Base-by-base conservation (phyloP, 805 yeast species). In the Deakozyma indianensis region DNA sequence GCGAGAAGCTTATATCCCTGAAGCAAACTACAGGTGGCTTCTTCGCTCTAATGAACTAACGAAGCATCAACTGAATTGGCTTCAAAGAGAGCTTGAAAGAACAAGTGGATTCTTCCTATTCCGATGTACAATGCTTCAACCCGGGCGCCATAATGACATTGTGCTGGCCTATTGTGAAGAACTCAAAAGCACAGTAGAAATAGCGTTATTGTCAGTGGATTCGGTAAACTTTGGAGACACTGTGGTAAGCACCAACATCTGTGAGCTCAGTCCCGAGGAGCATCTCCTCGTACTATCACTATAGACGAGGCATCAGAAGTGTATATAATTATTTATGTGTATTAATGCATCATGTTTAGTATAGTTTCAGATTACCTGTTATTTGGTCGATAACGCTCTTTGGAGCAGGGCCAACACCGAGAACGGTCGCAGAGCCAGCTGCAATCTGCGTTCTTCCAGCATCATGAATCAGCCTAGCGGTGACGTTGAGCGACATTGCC, bases 321-420 rank as follows among this genome's bases (percentile, higher is more conserved):
- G 22, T 5, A 20, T 24, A 3, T 11, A 7, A 16, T 25, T 24
- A 27, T 15, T 41, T 11, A 38, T 27, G 14, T 22, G 4, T 7
- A 7, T 46, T 9, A 22, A 15, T 25, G 15, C 28, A 21, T 21
- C 25, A 11, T 9, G 27, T 40, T 35, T 63, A 86, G 57, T 83
- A 85, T 48, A 90, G 66, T 59, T 81, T 84, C 54, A 90, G 68
- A 22, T 72, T 79, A 15, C 84, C 80, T 1, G 97, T 88, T 45
- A 90, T 77, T 58, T 79, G 77, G 60, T 92, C 96, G 49, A 90
- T 62, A 0, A 80, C 77, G 0, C 71, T 53, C 42, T 58, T 84
- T 21, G 97, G 96, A 18, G 96, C 97, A 1, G 99, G 99, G 0
- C 99, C 99, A 23, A 92, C 60, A 1, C 97, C 98, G n/a, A 92